Base-by-base conservation (phyloP, 768 basidiomycete species). In the Cyclocybe cylindracea region DNA sequence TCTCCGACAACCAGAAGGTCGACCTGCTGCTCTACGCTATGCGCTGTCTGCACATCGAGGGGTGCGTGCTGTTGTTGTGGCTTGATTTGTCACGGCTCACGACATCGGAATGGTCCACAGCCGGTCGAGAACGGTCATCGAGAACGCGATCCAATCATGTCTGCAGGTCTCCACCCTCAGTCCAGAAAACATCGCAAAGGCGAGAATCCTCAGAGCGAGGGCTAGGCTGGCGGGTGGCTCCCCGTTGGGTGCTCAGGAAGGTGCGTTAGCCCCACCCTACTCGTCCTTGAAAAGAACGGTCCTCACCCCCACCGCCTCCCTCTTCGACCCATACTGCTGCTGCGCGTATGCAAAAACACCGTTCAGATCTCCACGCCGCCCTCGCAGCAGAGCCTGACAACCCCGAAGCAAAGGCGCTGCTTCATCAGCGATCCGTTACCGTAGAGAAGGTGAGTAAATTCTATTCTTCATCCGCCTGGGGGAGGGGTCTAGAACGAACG, bases 11-110 rank as follows among this genome's bases (percentile, higher is more conserved):
- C 57, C 80, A 88, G 63, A 89, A 89, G 65, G 85, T 79, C 14
- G 85, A 86, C 50, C 76, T 89, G 35, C 70, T 92, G 47, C 66
- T 93, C 44, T 84, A 89, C 57, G 91, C 91, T n/a, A 84, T 94
- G 78, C 84, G 86, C 57, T 87, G 86, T 60, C 81, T 96, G 53
- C 83, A 86, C 46, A 74, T 78, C 42, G 85, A 91, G 51, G 78
- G 85, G 85, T 87, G 64, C 35, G 80, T 67, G 5, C 4, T 51
- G 16, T 52, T 31, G 48, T 46, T 50, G 45, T 48, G 46, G 51
- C 50, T 52, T 55, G 24, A 48, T 44, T 43, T 48, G 33, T 50
- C 51, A 39, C 33, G 36, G 42, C 45, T 29, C 44, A 38, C 37
- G 40, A 40, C 43, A 24, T 44, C 10, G 10, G 24, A 39, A 40